Conservation (phyloP, 305 asterid genomes). For the Fraxinus sp. region DNA sequence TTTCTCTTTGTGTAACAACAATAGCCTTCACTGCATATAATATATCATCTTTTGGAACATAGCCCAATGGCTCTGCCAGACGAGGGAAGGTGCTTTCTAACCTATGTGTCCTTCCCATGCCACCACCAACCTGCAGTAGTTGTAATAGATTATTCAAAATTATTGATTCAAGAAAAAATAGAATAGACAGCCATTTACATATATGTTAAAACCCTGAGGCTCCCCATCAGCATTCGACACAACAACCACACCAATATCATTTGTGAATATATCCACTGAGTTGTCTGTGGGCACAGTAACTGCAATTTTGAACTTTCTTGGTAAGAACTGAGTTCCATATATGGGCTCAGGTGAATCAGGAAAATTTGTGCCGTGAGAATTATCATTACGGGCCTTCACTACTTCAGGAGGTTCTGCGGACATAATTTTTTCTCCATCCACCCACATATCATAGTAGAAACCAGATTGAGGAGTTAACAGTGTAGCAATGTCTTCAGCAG, state of each 20-base stretch:
- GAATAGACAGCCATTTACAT: conserved; percentile 47
- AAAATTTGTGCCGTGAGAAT: conserved; percentile 86
- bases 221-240: conserved; percentile 79
- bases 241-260: conserved; percentile 87
- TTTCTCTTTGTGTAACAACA: no score
- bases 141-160: conserved; percentile 12
- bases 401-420: conserved; percentile 88
- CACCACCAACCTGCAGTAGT: conserved; percentile 58
- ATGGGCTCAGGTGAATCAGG: conserved; percentile 92
- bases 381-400: conserved; percentile 80
- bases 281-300: conserved; percentile 90
- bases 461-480: conserved; percentile 96
- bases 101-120: conserved; percentile 94
- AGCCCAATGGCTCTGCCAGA: conserved; percentile 51
- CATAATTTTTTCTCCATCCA: conserved; percentile 84
- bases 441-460: conserved; percentile 96
- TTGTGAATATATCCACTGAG: conserved; percentile 85
- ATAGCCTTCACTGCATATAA: no score
- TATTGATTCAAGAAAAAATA: conserved; percentile 1
- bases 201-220: conserved; percentile 85
- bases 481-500: conserved; percentile 90
- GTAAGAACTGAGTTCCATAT: conserved; percentile 96
- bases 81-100: conserved; percentile 49
- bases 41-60: conserved; percentile 39
- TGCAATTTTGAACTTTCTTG: conserved; percentile 94